Evolutionary conservation across 2,329 filamentous ascomycete species (phyloP), one percentile per base, ranked within the genome.

Genomic region (Hypoxylon sp.): DNA sequence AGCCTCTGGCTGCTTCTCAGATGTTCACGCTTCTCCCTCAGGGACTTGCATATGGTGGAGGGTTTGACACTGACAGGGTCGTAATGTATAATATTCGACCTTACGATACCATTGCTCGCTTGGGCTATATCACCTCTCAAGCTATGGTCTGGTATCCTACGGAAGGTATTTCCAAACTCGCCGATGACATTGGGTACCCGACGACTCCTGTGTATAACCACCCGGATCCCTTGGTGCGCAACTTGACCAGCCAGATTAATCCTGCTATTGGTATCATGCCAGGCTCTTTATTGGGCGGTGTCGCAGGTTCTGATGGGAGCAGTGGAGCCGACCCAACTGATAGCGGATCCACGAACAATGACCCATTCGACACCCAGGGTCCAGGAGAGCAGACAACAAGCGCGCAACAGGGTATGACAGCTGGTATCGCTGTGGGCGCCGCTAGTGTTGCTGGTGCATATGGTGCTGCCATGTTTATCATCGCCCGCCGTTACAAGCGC

Each of bases 401-500:
- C 49, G 87, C 87, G 69, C 83, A 87, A 75, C 83, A 84, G 75
- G 89, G 87, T 45, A 90, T 89, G 34, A 90, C 87, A 1, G 88
- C 87, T 23, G 89, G 87, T 71, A 90, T 97, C 75, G 93, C 91
- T 62, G 85, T 93, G 21, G 93, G 93, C 74, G 91, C 93, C 25
- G 88, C 94, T 32, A 87, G 88, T 46, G 90, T 94, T 75, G 93
- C 93, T 45, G 91, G 90, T 55, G 90, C 93, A n/a, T 97, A 97
- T 73, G 94, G 94, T 76, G 93, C 92, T 11, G 94, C 93, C 79
- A 97, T 98, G 94, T 95, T 97, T 83, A 90, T 96, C 75, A 89
- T 97, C 72, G 94, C 94, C 53, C 90, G 94, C 68, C 89, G 94
- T 66, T 97, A 97, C 86, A 93, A 94, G 85, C 91, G 92, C 83